Conservation (phyloP, 2,329 filamentous ascomycete genomes). For the Ceratocystis cubensis region DNA sequence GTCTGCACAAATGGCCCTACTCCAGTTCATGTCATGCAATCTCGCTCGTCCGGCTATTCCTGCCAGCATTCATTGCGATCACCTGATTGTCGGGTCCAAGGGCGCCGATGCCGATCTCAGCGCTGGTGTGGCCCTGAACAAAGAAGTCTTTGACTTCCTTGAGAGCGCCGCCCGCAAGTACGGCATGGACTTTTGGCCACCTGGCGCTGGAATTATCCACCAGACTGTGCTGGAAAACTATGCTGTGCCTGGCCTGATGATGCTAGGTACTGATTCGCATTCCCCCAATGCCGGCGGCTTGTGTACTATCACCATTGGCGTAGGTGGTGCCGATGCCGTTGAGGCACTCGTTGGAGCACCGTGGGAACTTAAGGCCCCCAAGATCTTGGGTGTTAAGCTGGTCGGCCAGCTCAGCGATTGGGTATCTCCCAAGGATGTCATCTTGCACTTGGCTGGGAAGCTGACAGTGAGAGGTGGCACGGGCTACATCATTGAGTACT, state of each 20-base stretch:
- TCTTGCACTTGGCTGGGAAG: constrained; percentile 75
- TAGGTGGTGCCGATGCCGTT: constrained; percentile 92
- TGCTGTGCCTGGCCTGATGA: constrained; percentile 92
- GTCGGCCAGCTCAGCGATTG: constrained; percentile 76
- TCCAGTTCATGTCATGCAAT: constrained; percentile 98
- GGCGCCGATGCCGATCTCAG: constrained; percentile 78
- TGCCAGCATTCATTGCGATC: constrained; percentile 96
- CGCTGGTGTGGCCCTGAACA: constrained; percentile 77
- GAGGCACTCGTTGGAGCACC: constrained; percentile 92
- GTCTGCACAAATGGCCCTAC: constrained; percentile 91
- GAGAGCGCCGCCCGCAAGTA: constrained; percentile 86
- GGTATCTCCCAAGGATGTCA: constrained; percentile 92
- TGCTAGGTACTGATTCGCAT: constrained; percentile 95
- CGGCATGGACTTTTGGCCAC: constrained; percentile 92
- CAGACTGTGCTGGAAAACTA: constrained; percentile 98
- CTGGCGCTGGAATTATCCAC: constrained; percentile 89
- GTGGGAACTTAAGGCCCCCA: constrained; percentile 94
- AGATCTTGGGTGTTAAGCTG: constrained; percentile 73
- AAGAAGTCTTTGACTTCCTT: constrained; percentile 94
- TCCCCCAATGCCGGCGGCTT: constrained; percentile 95
- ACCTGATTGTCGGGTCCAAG: constrained; percentile 91
- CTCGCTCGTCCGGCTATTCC: constrained; percentile 82
- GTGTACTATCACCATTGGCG: constrained; percentile 87
- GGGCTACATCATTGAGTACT: constrained; percentile 88
- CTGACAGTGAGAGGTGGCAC: constrained; percentile 90